These are phyloP conservation scores for Fusarium ambrosium DNA, from an alignment of 2,329 filamentous ascomycete species.

Conservation along the genomic window DNA sequence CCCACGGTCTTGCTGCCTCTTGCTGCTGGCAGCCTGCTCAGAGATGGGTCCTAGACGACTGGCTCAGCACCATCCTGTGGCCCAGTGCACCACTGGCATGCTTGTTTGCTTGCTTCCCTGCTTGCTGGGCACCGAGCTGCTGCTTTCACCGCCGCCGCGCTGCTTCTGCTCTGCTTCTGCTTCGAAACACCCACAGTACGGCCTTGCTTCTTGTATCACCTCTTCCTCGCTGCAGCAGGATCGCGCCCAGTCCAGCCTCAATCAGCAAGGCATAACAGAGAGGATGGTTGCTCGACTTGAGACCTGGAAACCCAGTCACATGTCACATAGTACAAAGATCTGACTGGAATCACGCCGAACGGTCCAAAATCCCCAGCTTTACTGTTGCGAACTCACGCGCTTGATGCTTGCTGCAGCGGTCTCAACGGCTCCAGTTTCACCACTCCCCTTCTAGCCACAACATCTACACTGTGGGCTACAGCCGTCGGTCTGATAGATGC, in stretches of 20 bases:
- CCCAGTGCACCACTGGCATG: constrained; percentile 34
- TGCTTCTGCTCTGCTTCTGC: constrained; percentile 13
- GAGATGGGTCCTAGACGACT: constrained; percentile 17
- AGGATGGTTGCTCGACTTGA: constrained; percentile 38
- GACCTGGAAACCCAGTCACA: constrained; percentile 60
- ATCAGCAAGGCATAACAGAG: constrained; percentile 19
- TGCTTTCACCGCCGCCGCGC: constrained; percentile 17
- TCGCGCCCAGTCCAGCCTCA: constrained; percentile 30
- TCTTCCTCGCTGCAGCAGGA: constrained; percentile 26
- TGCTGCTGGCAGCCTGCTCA: constrained; percentile 33
- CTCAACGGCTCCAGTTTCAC: constrained; percentile 44
- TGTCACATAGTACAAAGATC: constrained; percentile 63
- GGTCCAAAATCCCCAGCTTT: constrained; percentile 28
- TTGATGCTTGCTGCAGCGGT: constrained; percentile 29
- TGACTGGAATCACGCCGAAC: constrained; percentile 52
- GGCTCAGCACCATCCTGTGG: constrained; percentile 34
- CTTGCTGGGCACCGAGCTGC: constrained; percentile 19
- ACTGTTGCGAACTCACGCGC: constrained; percentile 31
- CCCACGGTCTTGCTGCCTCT: constrained; percentile 13
- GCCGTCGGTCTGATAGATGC: constrained; percentile 32
- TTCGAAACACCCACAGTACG: constrained; percentile 15
- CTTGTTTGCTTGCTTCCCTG: constrained; percentile 15
- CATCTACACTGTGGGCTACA: constrained; percentile 34
- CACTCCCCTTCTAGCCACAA: constrained; percentile 38
- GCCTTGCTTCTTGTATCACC: constrained; percentile 34